These are phyloP conservation scores for Medakamo hakoo DNA, from an alignment of 139 green algal genomes.

Conservation along the genomic window DNA sequence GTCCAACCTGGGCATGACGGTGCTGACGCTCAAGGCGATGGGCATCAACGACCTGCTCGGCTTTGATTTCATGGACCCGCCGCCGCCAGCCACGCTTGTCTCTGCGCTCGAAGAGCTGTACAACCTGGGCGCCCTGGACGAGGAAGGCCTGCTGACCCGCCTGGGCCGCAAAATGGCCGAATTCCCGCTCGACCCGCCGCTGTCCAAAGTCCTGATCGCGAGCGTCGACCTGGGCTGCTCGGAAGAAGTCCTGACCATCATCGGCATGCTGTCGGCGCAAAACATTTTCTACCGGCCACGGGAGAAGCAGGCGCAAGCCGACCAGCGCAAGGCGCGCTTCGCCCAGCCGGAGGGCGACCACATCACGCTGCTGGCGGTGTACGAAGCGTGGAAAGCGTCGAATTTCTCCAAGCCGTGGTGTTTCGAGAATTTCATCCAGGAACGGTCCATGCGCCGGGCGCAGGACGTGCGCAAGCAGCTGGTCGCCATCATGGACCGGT, in stretches of 20 bases:
- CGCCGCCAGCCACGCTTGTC: slow-evolving; percentile 54
- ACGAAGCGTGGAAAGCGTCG: slow-evolving; percentile 88
- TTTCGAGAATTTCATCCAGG: slow-evolving; percentile 88
- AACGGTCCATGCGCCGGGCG: slow-evolving; percentile 21
- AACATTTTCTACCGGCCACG: slow-evolving; percentile 87
- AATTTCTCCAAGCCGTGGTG: slow-evolving; percentile 89
- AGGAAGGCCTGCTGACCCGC: slow-evolving; percentile 88
- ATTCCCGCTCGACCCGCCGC: slow-evolving; percentile 93
- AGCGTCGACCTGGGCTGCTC: slow-evolving; percentile 88
- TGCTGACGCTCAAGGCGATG: slow-evolving; percentile 67
- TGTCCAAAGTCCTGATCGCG: slow-evolving; percentile 94
- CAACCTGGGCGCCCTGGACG: slow-evolving; percentile 86
- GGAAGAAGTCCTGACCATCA: slow-evolving; percentile 96
- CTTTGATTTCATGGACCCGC: slow-evolving; percentile 99
- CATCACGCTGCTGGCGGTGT: slow-evolving; percentile 89
- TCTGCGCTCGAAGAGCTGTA: slow-evolving; percentile 86
- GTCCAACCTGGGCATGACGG: slow-evolving; percentile 61
- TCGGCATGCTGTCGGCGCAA: slow-evolving; percentile 84
- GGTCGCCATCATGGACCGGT: slow-evolving; percentile 95
- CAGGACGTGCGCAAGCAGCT: slow-evolving; percentile 90
- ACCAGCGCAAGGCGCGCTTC: slow-evolving; percentile 92
- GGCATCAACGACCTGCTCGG: slow-evolving; percentile 95
- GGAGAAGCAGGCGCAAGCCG: slow-evolving; percentile 75
- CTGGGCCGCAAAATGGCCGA: slow-evolving; percentile 97
- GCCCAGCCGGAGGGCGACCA: slow-evolving; percentile 94